phyloP scores from a whole-genome alignment of 352 stramenopile genomes.

The Phytopythium litorale region DNA sequence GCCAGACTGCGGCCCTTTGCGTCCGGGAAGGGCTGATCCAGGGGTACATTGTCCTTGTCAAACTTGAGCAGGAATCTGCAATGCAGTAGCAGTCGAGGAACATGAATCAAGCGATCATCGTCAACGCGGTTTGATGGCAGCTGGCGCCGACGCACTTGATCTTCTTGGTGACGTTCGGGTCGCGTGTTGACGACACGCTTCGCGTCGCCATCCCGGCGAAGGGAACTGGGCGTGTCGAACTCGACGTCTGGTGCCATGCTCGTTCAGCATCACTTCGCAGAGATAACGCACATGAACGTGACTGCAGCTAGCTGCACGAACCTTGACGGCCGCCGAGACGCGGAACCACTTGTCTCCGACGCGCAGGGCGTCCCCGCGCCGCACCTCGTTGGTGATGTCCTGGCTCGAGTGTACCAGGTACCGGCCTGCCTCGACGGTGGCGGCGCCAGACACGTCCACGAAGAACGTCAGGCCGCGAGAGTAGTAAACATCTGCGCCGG shows the following conservation, averaged over 20 bases:
- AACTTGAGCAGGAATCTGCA: constrained; percentile 80
- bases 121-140: neutral
- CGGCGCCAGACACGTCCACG: constrained; percentile 67
- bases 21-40: constrained; percentile 78
- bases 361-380: constrained; percentile 66
- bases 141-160: constrained; percentile 32
- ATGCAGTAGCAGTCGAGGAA: neutral
- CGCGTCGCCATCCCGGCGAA: constrained; percentile 73
- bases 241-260: constrained; percentile 36
- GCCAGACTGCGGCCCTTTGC: constrained; percentile 49
- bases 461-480: constrained; percentile 58
- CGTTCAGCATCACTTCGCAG: neutral
- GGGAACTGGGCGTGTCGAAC: constrained; percentile 49
- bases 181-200: constrained; percentile 74
- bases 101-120: too few species aligned
- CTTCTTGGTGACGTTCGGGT: constrained; percentile 81
- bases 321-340: constrained; percentile 73
- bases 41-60: constrained; percentile 73
- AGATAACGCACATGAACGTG: neutral
- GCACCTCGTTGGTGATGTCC: constrained; percentile 66
- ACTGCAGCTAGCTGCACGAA: constrained; percentile 7
- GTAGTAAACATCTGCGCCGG: constrained; percentile 76
- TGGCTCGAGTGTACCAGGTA: constrained; percentile 63
- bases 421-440: constrained; percentile 69
- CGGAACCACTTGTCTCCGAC: constrained; percentile 82